These are phyloP conservation scores for Chaetomium olivaceum DNA, from an alignment of 2,329 filamentous ascomycete genomes.

Conservation along the genomic window DNA sequence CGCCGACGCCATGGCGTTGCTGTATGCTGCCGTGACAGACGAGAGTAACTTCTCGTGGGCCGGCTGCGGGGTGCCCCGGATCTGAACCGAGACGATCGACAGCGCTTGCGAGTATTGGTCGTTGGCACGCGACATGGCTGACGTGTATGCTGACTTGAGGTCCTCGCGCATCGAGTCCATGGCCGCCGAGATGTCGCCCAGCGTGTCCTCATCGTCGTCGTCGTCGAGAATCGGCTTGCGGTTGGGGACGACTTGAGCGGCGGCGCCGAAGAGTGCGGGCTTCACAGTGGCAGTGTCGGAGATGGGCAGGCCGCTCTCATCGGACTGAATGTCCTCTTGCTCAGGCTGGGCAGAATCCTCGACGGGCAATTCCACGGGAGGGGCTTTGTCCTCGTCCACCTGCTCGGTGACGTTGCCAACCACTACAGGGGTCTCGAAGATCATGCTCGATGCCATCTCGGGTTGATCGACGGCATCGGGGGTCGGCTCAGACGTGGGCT, in stretches of 20 bases:
- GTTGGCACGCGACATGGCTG: slow-evolving; percentile 65
- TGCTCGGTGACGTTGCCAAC: slow-evolving; percentile 32
- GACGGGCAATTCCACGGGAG: slow-evolving; percentile 27
- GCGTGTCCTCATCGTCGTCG: slow-evolving; percentile 46
- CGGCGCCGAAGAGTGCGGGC: slow-evolving; percentile 52
- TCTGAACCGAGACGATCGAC: slow-evolving; percentile 65
- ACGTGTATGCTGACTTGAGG: slow-evolving; percentile 55
- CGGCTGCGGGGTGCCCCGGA: slow-evolving; percentile 69
- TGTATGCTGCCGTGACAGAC: slow-evolving; percentile 68
- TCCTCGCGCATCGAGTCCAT: slow-evolving; percentile 38
- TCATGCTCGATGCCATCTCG: slow-evolving; percentile 28
- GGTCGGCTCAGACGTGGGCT: slow-evolving; percentile 26
- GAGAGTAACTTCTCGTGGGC: slow-evolving; percentile 68
- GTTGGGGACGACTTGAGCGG: slow-evolving; percentile 51
- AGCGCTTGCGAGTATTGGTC: slow-evolving; percentile 68
- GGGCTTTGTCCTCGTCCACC: slow-evolving; percentile 23
- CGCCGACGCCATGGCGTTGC: slow-evolving; percentile 63
- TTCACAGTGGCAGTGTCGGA: slow-evolving; percentile 43
- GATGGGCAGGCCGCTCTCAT: background rate
- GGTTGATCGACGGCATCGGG: slow-evolving; percentile 17
- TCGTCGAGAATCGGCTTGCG: slow-evolving; percentile 54
- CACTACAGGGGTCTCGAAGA: slow-evolving; percentile 40
- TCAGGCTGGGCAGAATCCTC: slow-evolving; percentile 26
- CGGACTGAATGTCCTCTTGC: background rate
- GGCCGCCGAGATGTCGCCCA: slow-evolving; percentile 42